Evolutionary conservation across 139 green algal species (phyloP).

Genomic region (Chlorella sp.): DNA sequence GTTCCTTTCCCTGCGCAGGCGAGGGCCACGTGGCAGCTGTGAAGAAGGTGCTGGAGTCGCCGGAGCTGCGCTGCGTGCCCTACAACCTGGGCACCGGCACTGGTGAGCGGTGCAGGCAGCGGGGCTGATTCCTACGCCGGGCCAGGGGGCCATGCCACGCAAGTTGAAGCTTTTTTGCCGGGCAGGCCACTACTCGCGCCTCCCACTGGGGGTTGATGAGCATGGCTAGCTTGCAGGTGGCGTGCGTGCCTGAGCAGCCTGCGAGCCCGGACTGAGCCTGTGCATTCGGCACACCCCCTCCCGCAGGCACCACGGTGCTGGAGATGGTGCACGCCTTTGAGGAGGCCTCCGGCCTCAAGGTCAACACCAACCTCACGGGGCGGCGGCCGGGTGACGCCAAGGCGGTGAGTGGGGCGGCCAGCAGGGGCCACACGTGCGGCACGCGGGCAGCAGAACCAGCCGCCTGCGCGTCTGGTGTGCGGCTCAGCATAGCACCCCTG

Average conservation of each 20-base stretch:
- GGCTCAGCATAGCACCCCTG: too few species aligned
- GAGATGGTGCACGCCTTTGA: constrained; percentile 96
- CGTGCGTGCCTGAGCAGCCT: too few species aligned
- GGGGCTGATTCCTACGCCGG: not conserved
- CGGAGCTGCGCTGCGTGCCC: constrained; percentile 75
- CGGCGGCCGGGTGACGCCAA: constrained; percentile 84
- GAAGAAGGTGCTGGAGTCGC: constrained; percentile 70
- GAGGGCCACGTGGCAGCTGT: constrained; percentile 90
- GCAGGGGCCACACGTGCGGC: too few species aligned
- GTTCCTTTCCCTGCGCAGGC: not conserved
- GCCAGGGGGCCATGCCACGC: too few species aligned
- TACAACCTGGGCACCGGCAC: constrained; percentile 97
- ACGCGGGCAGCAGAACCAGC: too few species aligned
- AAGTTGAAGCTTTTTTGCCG: too few species aligned
- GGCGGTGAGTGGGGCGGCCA: constrained; percentile 58
- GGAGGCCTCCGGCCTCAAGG: constrained; percentile 85
- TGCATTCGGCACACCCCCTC: too few species aligned
- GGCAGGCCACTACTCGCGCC: too few species aligned
- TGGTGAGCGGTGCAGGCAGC: not conserved
- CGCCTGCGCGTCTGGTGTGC: too few species aligned
- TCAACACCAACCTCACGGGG: constrained; percentile 68
- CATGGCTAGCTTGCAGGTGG: too few species aligned
- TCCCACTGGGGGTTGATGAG: too few species aligned
- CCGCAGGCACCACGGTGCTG: constrained; percentile 90
- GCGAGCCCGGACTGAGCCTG: too few species aligned